These are phyloP conservation scores for Psilocybe subaeruginosa DNA, from an alignment of 768 basidiomycete species.

Conservation along the genomic window DNA sequence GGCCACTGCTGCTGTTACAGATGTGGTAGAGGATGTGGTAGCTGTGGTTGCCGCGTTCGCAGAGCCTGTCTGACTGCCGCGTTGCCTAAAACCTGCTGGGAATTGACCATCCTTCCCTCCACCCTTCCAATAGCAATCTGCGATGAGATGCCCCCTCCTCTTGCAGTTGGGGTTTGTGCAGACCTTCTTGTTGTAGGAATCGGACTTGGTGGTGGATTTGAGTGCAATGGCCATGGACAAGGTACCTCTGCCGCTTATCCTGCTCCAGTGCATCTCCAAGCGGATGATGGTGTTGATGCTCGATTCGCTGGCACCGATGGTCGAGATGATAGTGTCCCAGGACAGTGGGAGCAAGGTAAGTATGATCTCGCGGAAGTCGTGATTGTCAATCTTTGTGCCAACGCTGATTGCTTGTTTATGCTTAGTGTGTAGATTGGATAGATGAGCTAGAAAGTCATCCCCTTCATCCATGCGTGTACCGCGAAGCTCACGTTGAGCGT, in stretches of 20 bases:
- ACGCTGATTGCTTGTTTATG: conserved; percentile 15
- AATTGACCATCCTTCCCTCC: conserved; percentile 41
- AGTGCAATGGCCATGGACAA: not conserved
- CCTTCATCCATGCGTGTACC: conserved; percentile 9
- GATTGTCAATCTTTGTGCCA: conserved; percentile 19
- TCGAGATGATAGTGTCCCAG: conserved; percentile 22
- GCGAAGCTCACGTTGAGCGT: conserved; percentile 2
- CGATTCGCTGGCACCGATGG: conserved; percentile 9
- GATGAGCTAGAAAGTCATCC: conserved; percentile 15
- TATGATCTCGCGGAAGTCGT: conserved; percentile 20
- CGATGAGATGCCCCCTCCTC: conserved; percentile 23
- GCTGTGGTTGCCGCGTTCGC: not conserved
- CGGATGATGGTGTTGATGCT: conserved; percentile 16
- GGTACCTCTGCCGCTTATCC: not conserved
- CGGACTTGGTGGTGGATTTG: not conserved
- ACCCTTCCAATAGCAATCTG: conserved; percentile 34
- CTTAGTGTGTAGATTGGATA: conserved; percentile 18
- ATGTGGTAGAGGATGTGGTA: not conserved
- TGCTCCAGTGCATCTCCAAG: conserved; percentile 9
- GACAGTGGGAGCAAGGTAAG: conserved; percentile 22
- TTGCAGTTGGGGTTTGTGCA: conserved; percentile 26
- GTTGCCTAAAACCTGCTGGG: conserved; percentile 21
- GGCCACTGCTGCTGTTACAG: not conserved
- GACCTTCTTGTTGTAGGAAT: not conserved
- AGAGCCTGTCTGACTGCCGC: not conserved